Conservation (phyloP, 2,329 filamentous ascomycete genomes). For the Botrytis medusae region DNA sequence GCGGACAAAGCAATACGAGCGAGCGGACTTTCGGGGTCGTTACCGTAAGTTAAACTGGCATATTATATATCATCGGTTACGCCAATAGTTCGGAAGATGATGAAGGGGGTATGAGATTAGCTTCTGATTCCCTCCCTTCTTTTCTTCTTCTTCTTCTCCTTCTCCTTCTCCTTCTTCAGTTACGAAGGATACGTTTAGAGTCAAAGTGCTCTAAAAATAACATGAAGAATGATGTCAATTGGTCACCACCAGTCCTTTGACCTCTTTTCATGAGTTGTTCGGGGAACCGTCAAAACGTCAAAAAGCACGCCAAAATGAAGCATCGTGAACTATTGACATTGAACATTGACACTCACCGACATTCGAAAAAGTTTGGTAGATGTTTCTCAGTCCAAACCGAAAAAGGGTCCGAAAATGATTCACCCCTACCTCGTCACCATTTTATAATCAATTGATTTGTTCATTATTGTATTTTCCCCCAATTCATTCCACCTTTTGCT, state of each 20-base stretch:
- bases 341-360: slow-evolving; percentile 10
- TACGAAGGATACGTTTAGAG: too few species aligned
- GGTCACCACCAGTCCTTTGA: background rate
- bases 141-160: background rate
- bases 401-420: background rate
- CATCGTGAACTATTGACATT: background rate
- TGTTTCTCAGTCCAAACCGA: background rate
- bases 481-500: slow-evolving; percentile 2
- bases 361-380: background rate
- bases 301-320: background rate
- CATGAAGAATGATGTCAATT: background rate
- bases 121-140: background rate
- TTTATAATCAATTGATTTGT: background rate
- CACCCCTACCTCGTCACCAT: background rate
- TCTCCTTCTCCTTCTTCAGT: background rate
- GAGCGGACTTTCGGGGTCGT: background rate
- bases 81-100: background rate
- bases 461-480: background rate
- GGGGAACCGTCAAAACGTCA: background rate
- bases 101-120: background rate
- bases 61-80: background rate
- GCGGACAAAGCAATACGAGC: background rate
- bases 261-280: background rate
- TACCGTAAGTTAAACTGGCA: background rate
- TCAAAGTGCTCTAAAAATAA: background rate